Conservation (phyloP, 2,329 filamentous ascomycete genomes). For the Beauveria caledonica region DNA sequence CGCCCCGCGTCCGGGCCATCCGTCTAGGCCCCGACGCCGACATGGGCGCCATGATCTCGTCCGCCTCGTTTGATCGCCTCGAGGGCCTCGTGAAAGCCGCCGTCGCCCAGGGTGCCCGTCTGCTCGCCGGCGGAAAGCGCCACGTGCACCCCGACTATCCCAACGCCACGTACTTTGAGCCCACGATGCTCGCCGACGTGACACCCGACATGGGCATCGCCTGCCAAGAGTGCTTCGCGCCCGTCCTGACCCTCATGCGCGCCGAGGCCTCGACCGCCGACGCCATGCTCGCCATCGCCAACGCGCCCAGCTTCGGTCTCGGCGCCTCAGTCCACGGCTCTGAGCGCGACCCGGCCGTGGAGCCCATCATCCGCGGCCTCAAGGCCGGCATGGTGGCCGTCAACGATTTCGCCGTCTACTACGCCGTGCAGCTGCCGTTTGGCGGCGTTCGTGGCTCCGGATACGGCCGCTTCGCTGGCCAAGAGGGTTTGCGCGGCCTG, state of each 20-base stretch:
- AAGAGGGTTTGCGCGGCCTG: constrained; percentile 74
- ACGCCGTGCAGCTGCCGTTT: constrained; percentile 90
- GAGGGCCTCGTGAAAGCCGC: constrained; percentile 72
- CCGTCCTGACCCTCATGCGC: constrained; percentile 79
- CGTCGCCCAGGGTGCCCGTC: constrained; percentile 66
- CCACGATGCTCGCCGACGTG: constrained; percentile 86
- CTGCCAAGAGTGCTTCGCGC: constrained; percentile 85
- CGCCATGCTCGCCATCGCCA: constrained; percentile 69
- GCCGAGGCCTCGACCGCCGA: constrained; percentile 50
- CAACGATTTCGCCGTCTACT: constrained; percentile 92
- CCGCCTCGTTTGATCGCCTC: constrained; percentile 63
- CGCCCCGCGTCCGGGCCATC: constrained; percentile 64
- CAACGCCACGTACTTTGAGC: constrained; percentile 81
- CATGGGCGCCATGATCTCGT: constrained; percentile 84
- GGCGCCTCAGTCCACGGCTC: constrained; percentile 82
- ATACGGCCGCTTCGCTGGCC: constrained; percentile 87
- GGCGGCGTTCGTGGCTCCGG: constrained; percentile 84
- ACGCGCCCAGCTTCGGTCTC: constrained; percentile 76
- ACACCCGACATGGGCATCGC: constrained; percentile 80
- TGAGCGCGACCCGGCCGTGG: constrained; percentile 50
- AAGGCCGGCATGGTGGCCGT: constrained; percentile 85
- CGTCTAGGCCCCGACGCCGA: constrained; percentile 72
- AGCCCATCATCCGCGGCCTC: constrained; percentile 57
- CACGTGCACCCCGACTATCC: constrained; percentile 65
- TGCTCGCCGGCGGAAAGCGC: constrained; percentile 72